A percentile compares a stretch with the other conserved stretches of the same genome.
Evolutionary conservation across 768 basidiomycete genomes (phyloP).

Genomic region (Chiua virens): DNA sequence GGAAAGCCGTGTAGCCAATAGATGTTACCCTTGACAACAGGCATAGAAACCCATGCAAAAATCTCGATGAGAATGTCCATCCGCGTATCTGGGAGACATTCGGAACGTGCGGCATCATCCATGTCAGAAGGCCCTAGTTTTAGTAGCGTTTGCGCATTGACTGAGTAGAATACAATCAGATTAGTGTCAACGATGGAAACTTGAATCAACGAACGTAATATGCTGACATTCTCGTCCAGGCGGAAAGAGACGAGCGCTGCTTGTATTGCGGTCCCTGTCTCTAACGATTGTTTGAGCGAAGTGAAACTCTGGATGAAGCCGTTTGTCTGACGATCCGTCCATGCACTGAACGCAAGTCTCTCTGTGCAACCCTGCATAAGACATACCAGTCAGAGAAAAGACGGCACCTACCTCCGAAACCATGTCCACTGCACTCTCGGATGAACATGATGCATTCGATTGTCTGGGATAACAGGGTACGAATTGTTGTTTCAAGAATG

Average conservation of each 20-base stretch:
- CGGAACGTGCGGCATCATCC: slow-evolving; percentile 23
- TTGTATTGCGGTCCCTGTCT: slow-evolving; percentile 25
- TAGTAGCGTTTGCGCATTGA: slow-evolving; percentile 18
- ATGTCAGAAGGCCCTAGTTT: slow-evolving; percentile 31
- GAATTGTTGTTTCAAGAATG: slow-evolving; percentile 27
- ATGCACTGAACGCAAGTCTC: slow-evolving; percentile 12
- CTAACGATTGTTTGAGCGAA: slow-evolving; percentile 26
- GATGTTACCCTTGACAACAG: slow-evolving; percentile 18
- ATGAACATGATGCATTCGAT: slow-evolving; percentile 38
- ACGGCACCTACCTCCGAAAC: slow-evolving; percentile 31
- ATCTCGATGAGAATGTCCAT: slow-evolving; percentile 29
- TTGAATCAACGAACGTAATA: slow-evolving; percentile 20
- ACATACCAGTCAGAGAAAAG: not conserved
- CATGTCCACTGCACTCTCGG: slow-evolving; percentile 35
- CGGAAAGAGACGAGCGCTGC: slow-evolving; percentile 28
- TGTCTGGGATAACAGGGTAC: slow-evolving; percentile 30
- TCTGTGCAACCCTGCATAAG: slow-evolving; percentile 15
- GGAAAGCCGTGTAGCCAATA: slow-evolving; percentile 38
- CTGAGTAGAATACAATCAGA: slow-evolving; percentile 9
- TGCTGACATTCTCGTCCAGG: slow-evolving; percentile 26
- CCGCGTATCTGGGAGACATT: slow-evolving; percentile 33
- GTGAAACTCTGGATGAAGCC: slow-evolving; percentile 23
- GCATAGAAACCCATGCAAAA: slow-evolving; percentile 24
- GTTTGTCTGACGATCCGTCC: slow-evolving; percentile 21
- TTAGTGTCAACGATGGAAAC: not conserved